Evolutionary conservation across 257 asterid genomes (phyloP), one percentile per base, ranked within the genome.

Genomic region (Anisodus tanguticus): DNA sequence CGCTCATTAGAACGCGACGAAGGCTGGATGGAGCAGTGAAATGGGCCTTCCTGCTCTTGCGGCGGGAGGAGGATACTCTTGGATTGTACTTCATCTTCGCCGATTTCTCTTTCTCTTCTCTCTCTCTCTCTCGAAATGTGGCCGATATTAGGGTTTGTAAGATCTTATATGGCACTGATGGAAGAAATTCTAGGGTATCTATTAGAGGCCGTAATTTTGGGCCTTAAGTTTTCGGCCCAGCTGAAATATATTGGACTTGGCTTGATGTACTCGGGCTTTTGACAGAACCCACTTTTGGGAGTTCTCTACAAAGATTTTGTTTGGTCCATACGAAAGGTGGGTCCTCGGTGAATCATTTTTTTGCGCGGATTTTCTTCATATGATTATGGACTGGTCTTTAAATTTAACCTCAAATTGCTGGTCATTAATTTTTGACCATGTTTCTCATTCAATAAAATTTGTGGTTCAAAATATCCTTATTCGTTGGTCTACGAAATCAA

Each of bases 1-100:
- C 94, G 86, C 97, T 91, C 98, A 93, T 94, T 55, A 94, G 67
- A 22, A 94, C 93, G n/a, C 98, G 97, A 15, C 98, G 94, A 35
- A 88, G 91, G 90, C 95, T 91, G 6, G 98, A 93, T 8, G 97
- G 98, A 39, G 97, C 97, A n/a, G 97, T 91, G 93, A 94, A 94
- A 68, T 94, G 97, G 1, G 97, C 95, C 92, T 94, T 94, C 11
- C 98, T 90, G 89, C 89, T 91, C 94, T 94, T 94, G 86, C 97
- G 92, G 58, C 97, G 94, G 85, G 97, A 91, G 57, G 97, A 93
- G 80, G 98, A 89, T 49, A 94, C 97, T 11, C 94, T 84, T 0
- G 95, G 95, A 13, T 93, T 94, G 90, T 85, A 92, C 93, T 92
- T 94, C 98, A 94, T 89, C 82, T 68, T 92, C 85, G 91, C 91